A percentile compares a stretch with the other conserved stretches of the same genome.
Evolutionary conservation across 1,284 basidiomycete genomes (phyloP).

Genomic region (Cryptococcus amylolentus): DNA sequence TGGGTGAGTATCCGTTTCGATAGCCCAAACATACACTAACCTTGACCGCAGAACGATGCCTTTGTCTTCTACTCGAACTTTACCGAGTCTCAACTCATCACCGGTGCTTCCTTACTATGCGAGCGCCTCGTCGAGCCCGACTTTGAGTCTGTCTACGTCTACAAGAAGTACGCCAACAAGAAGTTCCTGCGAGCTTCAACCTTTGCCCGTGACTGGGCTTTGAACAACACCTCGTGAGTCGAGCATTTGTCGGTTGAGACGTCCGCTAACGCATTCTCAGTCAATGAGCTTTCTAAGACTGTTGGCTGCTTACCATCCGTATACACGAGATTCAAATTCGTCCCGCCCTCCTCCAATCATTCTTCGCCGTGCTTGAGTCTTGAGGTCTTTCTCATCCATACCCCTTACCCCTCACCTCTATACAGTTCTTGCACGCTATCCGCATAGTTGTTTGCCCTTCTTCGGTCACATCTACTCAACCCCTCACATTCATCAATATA

Average conservation of each 20-base stretch:
- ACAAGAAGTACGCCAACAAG: conserved; percentile 95
- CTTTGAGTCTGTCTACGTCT: conserved; percentile 83
- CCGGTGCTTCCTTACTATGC: conserved; percentile 76
- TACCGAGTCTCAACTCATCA: conserved; percentile 82
- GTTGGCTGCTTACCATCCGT: not conserved
- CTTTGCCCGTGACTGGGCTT: conserved; percentile 56
- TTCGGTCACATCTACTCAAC: not conserved
- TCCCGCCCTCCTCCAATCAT: not conserved
- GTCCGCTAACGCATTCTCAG: not conserved
- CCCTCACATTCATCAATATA: not conserved
- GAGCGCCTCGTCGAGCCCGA: conserved; percentile 77
- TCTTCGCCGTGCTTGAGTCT: conserved; percentile 1
- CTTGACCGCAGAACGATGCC: conserved; percentile 64
- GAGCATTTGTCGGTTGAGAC: not conserved
- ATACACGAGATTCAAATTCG: not conserved
- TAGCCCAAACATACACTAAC: not conserved
- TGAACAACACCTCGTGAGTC: conserved; percentile 22
- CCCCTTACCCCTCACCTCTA: not conserved
- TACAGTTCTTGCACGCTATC: conserved; percentile 1
- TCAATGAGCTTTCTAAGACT: not conserved
- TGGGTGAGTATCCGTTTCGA: conserved; percentile 67
- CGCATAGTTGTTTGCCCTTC: not conserved
- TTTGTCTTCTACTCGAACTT: conserved; percentile 93
- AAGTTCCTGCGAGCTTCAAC: conserved; percentile 81
- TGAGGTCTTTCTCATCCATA: conserved; percentile 1